These are phyloP conservation scores for Rosa rugosa DNA, from an alignment of 306 rosid genomes.

Conservation along the genomic window DNA sequence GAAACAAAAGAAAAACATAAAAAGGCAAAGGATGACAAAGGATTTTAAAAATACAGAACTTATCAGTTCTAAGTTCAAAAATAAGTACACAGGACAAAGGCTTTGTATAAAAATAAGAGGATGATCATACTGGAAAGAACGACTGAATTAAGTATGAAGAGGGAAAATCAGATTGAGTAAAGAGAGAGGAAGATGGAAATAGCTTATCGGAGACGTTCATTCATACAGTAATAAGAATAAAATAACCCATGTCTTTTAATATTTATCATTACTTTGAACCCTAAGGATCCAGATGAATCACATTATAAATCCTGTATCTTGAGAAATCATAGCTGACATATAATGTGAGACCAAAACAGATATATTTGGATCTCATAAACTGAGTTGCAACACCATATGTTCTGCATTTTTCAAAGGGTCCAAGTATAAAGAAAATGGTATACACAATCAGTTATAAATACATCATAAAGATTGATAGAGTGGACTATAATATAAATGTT, in stretches of 20 bases:
- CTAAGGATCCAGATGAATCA: not conserved
- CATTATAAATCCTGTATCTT: not conserved
- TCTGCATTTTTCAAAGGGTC: not conserved
- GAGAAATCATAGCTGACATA: not conserved
- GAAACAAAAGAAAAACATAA: slow-evolving; percentile 10
- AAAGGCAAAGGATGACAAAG: not conserved
- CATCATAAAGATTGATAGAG: not conserved
- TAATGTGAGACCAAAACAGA: not conserved
- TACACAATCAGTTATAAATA: not conserved
- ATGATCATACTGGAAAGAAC: not conserved
- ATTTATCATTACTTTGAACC: not conserved
- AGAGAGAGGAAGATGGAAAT: not conserved
- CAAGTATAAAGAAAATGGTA: not conserved
- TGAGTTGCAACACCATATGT: not conserved
- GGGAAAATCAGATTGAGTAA: not conserved
- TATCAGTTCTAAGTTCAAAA: not conserved
- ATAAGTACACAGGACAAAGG: not conserved
- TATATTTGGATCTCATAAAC: not conserved
- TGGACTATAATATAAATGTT: not conserved
- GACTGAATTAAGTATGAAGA: not conserved
- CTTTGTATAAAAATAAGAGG: too few species aligned
- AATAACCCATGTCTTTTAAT: not conserved
- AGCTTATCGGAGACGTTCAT: not conserved
- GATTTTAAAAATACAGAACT: not conserved
- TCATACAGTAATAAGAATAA: not conserved